Conservation (phyloP, 2,329 filamentous ascomycete genomes). For the Trichoderma guizhouense region DNA sequence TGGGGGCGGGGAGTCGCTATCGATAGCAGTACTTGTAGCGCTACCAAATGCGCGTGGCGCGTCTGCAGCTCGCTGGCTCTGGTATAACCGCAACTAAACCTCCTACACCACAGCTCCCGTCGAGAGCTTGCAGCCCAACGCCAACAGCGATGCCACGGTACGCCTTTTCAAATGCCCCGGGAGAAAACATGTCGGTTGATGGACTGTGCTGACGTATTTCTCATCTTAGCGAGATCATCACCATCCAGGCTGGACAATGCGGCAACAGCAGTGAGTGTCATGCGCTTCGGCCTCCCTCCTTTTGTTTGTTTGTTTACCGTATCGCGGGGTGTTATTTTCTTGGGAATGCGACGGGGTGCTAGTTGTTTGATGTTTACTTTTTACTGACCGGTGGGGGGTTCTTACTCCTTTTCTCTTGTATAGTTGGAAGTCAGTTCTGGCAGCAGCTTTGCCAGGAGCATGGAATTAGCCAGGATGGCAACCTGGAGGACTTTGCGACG, state of each 20-base stretch:
- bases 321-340: neutral
- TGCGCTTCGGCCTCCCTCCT: constrained; percentile 31
- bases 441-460: constrained; percentile 98
- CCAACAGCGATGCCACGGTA: constrained; percentile 29
- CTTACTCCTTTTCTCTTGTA: constrained; percentile 10
- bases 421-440: constrained; percentile 98
- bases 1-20: constrained; percentile 16
- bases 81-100: neutral
- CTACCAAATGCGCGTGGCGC: constrained; percentile 4
- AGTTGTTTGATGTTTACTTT: neutral
- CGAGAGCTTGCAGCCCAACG: neutral
- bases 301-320: neutral
- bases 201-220: neutral
- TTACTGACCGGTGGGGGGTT: neutral
- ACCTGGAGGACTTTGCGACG: constrained; percentile 95
- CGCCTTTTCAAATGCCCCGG: neutral
- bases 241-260: constrained; percentile 97
- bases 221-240: constrained; percentile 88
- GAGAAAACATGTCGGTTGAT: constrained; percentile 12
- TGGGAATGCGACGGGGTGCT: too few species aligned
- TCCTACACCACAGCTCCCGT: neutral
- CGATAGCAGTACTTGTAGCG: constrained; percentile 5
- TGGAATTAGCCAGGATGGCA: constrained; percentile 95
- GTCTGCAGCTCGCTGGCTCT: neutral
- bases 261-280: constrained; percentile 85